phyloP scores from a whole-genome alignment of 1,284 basidiomycete genomes.

The Cutaneotrichosporon sp. region DNA sequence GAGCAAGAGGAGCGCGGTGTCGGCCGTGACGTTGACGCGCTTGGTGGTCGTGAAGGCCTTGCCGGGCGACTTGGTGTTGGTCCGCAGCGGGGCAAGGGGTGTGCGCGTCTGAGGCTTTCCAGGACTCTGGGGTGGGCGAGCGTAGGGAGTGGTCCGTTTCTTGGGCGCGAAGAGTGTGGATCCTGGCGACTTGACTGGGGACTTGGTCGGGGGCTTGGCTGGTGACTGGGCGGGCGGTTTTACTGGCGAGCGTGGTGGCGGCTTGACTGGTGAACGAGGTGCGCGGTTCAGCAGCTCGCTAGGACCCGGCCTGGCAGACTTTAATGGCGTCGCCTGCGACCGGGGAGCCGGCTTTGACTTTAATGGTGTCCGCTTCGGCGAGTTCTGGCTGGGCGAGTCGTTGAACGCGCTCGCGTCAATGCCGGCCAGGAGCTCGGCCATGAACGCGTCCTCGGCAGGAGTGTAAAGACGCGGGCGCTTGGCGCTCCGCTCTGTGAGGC shows the following conservation, averaged over 20 bases:
- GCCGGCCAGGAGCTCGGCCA: conserved; percentile 49
- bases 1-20: neutral
- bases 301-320: neutral
- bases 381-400: conserved; percentile 11
- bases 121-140: neutral
- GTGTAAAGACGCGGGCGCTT: conserved; percentile 8
- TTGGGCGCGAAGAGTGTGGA: neutral
- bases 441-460: conserved; percentile 41
- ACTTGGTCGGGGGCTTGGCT: neutral
- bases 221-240: neutral
- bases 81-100: neutral
- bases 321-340: neutral
- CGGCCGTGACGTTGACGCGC: neutral
- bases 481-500: neutral
- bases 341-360: neutral
- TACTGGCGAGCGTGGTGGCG: neutral
- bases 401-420: conserved; percentile 49
- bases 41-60: neutral
- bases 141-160: neutral
- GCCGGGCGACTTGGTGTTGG: neutral
- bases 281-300: too few species aligned
- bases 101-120: neutral
- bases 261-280: too few species aligned
- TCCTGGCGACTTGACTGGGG: neutral
- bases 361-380: conserved; percentile 6